Percentiles rank a stretch among this genome's conserved stretches.
Conservation (phyloP, 2,329 filamentous ascomycete genomes). For the Sordariomycetes sp. region DNA sequence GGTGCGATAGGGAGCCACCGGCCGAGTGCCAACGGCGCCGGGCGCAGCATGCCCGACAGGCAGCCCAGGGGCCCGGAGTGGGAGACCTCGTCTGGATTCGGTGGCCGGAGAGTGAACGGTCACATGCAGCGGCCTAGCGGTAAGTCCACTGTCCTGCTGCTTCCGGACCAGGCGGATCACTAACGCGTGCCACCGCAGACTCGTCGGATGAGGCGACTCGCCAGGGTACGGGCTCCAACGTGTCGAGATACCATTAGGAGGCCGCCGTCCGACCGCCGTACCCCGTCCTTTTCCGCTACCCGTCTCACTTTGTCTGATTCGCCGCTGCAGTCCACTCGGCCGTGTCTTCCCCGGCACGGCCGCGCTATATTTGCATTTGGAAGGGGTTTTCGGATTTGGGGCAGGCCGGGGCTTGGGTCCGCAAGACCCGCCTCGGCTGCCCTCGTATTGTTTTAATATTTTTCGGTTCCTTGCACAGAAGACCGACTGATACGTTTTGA, state of each 20-base stretch:
- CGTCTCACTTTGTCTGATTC: neutral
- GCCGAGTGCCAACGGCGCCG: slow-evolving; percentile 34
- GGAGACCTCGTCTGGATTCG: slow-evolving; percentile 44
- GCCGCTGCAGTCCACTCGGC: neutral
- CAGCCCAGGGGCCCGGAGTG: slow-evolving; percentile 56
- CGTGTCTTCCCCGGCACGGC: neutral
- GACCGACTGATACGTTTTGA: neutral
- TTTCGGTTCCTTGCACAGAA: neutral
- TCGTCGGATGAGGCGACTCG: slow-evolving; percentile 31
- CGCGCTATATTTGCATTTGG: neutral
- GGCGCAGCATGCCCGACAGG: slow-evolving; percentile 42
- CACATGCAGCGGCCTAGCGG: slow-evolving; percentile 53
- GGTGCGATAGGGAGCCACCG: slow-evolving; percentile 58
- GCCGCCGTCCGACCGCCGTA: neutral
- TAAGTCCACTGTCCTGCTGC: slow-evolving; percentile 21
- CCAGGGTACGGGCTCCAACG: slow-evolving; percentile 21
- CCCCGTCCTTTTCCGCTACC: neutral
- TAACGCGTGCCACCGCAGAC: slow-evolving; percentile 15
- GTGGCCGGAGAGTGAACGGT: slow-evolving; percentile 43
- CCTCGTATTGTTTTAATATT: neutral
- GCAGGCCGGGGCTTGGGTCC: neutral
- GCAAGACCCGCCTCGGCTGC: neutral
- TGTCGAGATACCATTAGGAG: slow-evolving; percentile 10
- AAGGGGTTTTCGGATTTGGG: neutral
- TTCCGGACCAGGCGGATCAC: slow-evolving; percentile 9